Percentiles rank a stretch among this genome's conserved stretches.
Conservation (phyloP, 2,329 filamentous ascomycete genomes). For the Scedosporium boydii region DNA sequence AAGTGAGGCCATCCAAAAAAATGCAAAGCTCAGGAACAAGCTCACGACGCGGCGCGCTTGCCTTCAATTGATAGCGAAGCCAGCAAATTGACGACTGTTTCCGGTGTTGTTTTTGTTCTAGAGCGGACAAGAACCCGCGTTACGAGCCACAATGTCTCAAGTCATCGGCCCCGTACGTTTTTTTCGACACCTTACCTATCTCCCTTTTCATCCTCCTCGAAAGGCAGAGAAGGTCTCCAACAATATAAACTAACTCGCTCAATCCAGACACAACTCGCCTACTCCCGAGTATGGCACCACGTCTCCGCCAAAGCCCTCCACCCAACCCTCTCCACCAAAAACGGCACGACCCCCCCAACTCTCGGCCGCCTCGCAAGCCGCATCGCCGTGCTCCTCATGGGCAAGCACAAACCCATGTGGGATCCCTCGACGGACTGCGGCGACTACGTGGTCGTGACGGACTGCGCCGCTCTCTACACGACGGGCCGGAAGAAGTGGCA, state of each 20-base stretch:
- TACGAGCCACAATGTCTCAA: conserved; percentile 59
- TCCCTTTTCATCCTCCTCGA: conserved; percentile 1
- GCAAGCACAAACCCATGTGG: conserved; percentile 98
- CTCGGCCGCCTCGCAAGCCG: conserved; percentile 81
- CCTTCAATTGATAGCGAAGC: not conserved
- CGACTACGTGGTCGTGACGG: conserved; percentile 93
- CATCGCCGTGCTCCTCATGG: conserved; percentile 85
- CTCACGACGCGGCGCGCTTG: not conserved
- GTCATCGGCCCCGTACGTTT: conserved; percentile 59
- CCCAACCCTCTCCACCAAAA: conserved; percentile 48
- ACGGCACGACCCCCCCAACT: conserved; percentile 57
- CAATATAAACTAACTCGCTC: not conserved
- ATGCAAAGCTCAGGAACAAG: not conserved
- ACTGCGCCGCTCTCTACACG: conserved; percentile 76
- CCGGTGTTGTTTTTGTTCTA: not conserved
- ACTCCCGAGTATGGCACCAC: conserved; percentile 91
- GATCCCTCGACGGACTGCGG: conserved; percentile 97
- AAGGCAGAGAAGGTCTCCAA: not conserved
- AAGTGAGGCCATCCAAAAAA: conserved; percentile 1
- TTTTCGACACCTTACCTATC: not conserved
- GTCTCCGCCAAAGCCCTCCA: conserved; percentile 62
- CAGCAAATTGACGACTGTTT: not conserved
- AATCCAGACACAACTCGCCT: conserved; percentile 80
- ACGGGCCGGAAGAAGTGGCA: conserved; percentile 89
- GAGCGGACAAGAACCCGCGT: not conserved